Percentiles rank a stretch among this genome's conserved stretches.
phyloP scores from a whole-genome alignment of 2,329 filamentous ascomycete genomes.

The Trichoderma asperellum region DNA sequence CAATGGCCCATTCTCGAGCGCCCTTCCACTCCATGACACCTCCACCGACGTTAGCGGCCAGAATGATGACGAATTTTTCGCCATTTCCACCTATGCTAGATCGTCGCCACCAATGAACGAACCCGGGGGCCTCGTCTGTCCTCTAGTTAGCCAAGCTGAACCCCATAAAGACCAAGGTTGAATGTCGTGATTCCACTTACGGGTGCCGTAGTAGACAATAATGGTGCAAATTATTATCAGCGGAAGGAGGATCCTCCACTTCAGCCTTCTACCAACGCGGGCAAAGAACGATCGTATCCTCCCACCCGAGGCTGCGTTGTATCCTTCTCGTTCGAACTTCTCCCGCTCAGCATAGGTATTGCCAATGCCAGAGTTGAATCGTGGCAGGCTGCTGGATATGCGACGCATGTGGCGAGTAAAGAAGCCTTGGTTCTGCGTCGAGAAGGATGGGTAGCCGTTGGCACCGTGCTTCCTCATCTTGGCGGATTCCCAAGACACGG shows the following conservation, averaged over 20 bases:
- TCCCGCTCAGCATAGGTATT: constrained; percentile 74
- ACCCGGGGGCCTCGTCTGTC: constrained; percentile 44
- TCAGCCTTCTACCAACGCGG: constrained; percentile 66
- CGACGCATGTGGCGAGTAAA: constrained; percentile 82
- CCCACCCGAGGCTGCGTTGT: constrained; percentile 50
- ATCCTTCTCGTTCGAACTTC: constrained; percentile 64
- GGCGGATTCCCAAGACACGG: constrained; percentile 80
- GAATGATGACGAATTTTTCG: constrained; percentile 88
- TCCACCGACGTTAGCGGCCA: constrained; percentile 91
- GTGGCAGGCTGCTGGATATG: constrained; percentile 77
- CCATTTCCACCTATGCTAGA: constrained; percentile 77
- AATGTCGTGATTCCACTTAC: constrained; percentile 59
- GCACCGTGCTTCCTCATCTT: constrained; percentile 76
- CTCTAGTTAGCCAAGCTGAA: background rate
- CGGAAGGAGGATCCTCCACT: constrained; percentile 63
- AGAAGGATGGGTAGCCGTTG: constrained; percentile 77
- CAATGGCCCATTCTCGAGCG: constrained; percentile 95
- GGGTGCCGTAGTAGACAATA: constrained; percentile 70
- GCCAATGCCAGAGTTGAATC: constrained; percentile 61
- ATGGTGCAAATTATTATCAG: constrained; percentile 64
- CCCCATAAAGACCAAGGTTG: background rate
- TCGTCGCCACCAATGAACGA: constrained; percentile 69
- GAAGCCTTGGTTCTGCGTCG: constrained; percentile 82
- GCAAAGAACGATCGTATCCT: constrained; percentile 52
- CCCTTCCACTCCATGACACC: constrained; percentile 99